A percentile compares a stretch with the other conserved stretches of the same genome.
Conservation (phyloP, 345 rosid species). For the Brassica cretica region DNA sequence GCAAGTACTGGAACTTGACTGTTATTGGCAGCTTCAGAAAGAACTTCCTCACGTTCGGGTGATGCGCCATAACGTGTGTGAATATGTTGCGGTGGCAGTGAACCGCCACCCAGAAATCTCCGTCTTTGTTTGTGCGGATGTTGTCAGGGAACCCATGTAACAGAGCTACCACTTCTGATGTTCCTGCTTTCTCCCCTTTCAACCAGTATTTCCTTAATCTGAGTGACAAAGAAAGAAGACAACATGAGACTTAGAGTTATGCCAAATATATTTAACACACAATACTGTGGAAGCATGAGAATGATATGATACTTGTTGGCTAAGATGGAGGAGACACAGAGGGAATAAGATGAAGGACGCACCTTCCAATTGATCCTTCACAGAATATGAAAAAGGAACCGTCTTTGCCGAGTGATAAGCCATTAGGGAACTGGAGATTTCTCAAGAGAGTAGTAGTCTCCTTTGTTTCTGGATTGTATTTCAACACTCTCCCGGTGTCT, state of each 20-base stretch:
- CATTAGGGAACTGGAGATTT: slow-evolving; percentile 87
- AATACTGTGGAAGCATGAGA: neutral
- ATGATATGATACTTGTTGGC: slow-evolving; percentile 1
- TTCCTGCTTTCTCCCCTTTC: slow-evolving; percentile 86
- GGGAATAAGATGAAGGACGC: slow-evolving; percentile 14
- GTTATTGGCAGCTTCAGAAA: slow-evolving; percentile 72
- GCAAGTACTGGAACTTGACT: slow-evolving; percentile 53
- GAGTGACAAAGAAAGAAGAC: neutral
- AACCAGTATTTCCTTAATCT: slow-evolving; percentile 83
- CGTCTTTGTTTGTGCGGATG: slow-evolving; percentile 69
- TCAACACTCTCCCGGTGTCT: slow-evolving; percentile 70
- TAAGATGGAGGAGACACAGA: slow-evolving; percentile 1
- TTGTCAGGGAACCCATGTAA: slow-evolving; percentile 87
- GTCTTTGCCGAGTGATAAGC: slow-evolving; percentile 80
- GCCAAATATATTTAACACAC: neutral
- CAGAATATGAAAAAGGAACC: slow-evolving; percentile 71
- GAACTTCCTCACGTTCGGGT: slow-evolving; percentile 59
- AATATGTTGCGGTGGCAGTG: slow-evolving; percentile 58
- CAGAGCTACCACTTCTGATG: slow-evolving; percentile 69
- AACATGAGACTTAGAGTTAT: neutral
- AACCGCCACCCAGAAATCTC: slow-evolving; percentile 90
- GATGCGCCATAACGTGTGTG: slow-evolving; percentile 39
- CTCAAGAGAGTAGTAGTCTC: slow-evolving; percentile 69
- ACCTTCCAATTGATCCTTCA: slow-evolving; percentile 78
- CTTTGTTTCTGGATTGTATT: slow-evolving; percentile 67